Evolutionary conservation across 208 protist species (phyloP), one percentile per base, ranked within the genome.

Genomic region (Acanthamoeba castellanii): DNA sequence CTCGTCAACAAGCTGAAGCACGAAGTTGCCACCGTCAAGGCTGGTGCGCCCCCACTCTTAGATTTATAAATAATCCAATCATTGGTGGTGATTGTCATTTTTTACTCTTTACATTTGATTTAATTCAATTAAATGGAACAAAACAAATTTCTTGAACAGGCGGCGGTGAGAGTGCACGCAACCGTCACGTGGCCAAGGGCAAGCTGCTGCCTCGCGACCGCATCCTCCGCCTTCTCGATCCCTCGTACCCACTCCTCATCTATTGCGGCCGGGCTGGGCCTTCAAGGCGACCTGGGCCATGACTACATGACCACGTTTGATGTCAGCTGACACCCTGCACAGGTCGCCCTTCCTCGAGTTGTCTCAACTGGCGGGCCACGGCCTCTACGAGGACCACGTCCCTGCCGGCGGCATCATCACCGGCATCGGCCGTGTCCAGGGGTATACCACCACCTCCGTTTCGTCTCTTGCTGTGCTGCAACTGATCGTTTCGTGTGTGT

Each of bases 381-480:
- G 99, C 55, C 91, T 99, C 57, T 99, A 99, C 96, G 98, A 97
- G 90, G 97, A 98, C 16, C 95, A 98, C 76, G 98, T 98, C 74
- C 97, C 98, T 89, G 97, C 96, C 72, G 99, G 98, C 66, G 98
- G 99, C 72, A 98, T 99, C 78, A 96, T 99, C 52, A 99, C 99
- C 14, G 99, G 98, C 88, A 98, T 99, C 76, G 98, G 98, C 61
- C 68, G 84, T 30, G 84, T 98, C 20, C 50, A 94, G n/a, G 97
- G 97, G 95, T 94, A 94, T 27, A 61, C 59, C n/a, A 68, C 34
- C 32, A 82, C 13, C 47, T 5, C 27, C 34, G 7, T 96, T 5
- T 11, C 95, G 7, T 94, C 95, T 81, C 7, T 7, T 3, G 5
- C 22, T 27, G 3, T 68, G 34, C 6, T 11, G 16, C 16, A 34